These are phyloP conservation scores for Annulohypoxylon truncatum DNA, from an alignment of 2,329 filamentous ascomycete genomes.

Conservation along the genomic window DNA sequence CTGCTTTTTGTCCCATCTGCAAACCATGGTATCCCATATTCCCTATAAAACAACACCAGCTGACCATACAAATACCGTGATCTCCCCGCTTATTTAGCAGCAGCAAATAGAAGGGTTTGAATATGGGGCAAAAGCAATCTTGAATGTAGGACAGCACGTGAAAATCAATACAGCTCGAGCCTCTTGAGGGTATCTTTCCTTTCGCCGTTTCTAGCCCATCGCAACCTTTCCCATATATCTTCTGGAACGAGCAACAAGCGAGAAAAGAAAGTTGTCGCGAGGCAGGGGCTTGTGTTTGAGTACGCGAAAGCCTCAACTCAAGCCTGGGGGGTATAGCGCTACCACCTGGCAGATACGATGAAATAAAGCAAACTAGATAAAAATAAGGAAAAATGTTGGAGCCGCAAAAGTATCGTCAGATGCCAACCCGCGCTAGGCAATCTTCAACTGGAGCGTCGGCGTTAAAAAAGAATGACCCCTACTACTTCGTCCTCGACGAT, in stretches of 20 bases:
- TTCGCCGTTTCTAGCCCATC: constrained; percentile 29
- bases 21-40: constrained; percentile 19
- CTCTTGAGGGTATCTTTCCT: constrained; percentile 37
- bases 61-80: neutral
- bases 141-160: constrained; percentile 21
- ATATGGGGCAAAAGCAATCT: constrained; percentile 19
- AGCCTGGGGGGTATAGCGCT: constrained; percentile 7
- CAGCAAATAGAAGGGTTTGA: neutral
- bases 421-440: neutral
- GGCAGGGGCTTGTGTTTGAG: constrained; percentile 22
- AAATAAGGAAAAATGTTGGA: neutral
- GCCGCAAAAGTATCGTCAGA: neutral
- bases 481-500: constrained; percentile 1
- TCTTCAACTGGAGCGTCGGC: neutral
- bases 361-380: constrained; percentile 1
- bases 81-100: neutral
- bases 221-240: constrained; percentile 17
- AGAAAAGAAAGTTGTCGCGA: constrained; percentile 28
- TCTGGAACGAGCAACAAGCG: constrained; percentile 18
- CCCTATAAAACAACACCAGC: constrained; percentile 9
- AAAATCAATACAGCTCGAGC: constrained; percentile 24
- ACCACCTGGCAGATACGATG: constrained; percentile 5
- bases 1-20: constrained; percentile 16
- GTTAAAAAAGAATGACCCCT: neutral
- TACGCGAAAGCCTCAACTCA: constrained; percentile 27